Evolutionary conservation across 345 rosid species (phyloP), one percentile per base, ranked within the genome.

Genomic region (Tarenaya hassleriana): DNA sequence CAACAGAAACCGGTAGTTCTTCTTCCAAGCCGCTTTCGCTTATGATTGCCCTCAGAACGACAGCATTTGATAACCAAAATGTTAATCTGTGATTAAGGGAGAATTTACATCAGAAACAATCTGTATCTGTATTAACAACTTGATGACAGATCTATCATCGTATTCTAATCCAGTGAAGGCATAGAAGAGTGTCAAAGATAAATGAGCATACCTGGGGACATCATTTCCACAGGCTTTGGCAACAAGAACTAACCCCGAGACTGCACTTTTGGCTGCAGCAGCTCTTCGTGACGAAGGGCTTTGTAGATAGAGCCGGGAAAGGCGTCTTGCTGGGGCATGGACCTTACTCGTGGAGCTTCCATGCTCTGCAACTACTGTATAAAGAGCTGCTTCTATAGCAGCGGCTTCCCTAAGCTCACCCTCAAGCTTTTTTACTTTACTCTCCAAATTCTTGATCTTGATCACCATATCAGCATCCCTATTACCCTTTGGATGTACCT

Each of bases 151-250:
- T n/a, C n/a, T n/a, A n/a, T n/a, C n/a, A n/a, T n/a, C n/a, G n/a
- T n/a, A n/a, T n/a, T n/a, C n/a, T n/a, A n/a, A n/a, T n/a, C n/a
- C n/a, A n/a, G n/a, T n/a, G n/a, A n/a, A n/a, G n/a, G n/a, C 62
- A 54, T 16, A 54, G 27, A 43, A 32, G 21, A 16, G 19, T 21
- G 4, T 12, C 44, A 8, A 27, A 54, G 47, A 17, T 31, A 47
- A 41, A 48, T 34, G 10, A 63, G 7, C 31, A 44, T 79, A 89
- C 97, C 97, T 90, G 2, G 98, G 87, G 57, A 86, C 95, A 62
- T 91, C 98, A 57, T 86, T 84, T 49, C 98, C 96, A 60, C 98
- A 91, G 43, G 96, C 91, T 75, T 91, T 91, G 56, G 95, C 86
- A 3, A 79, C 87, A 69, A 84, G 71, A 61, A 79, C 75, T 57